Evolutionary conservation across 164 flowering plant species (phyloP).

Genomic region (Dillenia turbinata): DNA sequence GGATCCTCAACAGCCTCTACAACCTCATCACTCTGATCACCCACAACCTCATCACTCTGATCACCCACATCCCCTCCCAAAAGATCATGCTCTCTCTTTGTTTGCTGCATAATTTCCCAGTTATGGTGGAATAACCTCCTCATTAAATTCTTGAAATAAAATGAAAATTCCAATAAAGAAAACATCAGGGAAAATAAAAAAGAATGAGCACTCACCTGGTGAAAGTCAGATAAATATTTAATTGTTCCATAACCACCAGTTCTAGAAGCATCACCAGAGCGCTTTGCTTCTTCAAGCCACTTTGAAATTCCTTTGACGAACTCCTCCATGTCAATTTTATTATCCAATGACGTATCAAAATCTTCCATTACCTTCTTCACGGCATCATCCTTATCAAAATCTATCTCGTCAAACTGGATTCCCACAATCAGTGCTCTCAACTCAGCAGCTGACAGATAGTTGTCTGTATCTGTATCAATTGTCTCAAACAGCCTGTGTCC

Average conservation of each 20-base stretch:
- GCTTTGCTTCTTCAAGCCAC: constrained; percentile 60
- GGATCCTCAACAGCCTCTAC: constrained; percentile 39
- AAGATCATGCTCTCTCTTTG: constrained; percentile 41
- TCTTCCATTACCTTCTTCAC: constrained; percentile 52
- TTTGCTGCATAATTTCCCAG: constrained; percentile 33
- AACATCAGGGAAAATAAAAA: neutral
- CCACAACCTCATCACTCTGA: constrained; percentile 50
- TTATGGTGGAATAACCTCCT: too few species aligned
- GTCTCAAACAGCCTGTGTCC: constrained; percentile 51
- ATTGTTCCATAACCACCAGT: constrained; percentile 27
- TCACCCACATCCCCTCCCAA: constrained; percentile 45
- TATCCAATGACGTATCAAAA: constrained; percentile 57
- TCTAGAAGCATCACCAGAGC: constrained; percentile 14
- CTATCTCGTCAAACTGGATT: constrained; percentile 53
- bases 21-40: constrained; percentile 49
- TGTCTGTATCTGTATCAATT: constrained; percentile 50
- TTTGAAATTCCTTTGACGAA: constrained; percentile 51
- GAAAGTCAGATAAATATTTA: constrained; percentile 33
- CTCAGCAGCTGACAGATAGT: constrained; percentile 39
- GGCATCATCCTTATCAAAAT: constrained; percentile 58
- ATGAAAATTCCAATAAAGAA: neutral
- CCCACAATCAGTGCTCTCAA: constrained; percentile 69
- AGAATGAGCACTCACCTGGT: constrained; percentile 34
- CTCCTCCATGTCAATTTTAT: constrained; percentile 33
- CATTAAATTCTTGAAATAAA: constrained; percentile 2